phyloP scores from a whole-genome alignment of 2,329 filamentous ascomycete species.

The Drechslerella coelobrocha region DNA sequence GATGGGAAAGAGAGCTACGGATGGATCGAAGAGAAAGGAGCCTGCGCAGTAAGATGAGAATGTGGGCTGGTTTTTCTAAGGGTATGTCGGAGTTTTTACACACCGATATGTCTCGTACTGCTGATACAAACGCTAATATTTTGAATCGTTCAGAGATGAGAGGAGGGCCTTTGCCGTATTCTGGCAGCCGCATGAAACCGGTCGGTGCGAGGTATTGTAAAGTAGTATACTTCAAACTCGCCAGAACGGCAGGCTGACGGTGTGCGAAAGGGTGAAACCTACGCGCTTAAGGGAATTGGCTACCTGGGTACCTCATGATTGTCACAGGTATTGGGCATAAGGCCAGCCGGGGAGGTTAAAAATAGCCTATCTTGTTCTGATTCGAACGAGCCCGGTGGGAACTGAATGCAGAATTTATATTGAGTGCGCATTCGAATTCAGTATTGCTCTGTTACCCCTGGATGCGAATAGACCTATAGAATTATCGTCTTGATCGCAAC shows the following conservation, averaged over 20 bases:
- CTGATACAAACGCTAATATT: background rate
- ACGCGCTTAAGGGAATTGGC: conserved; percentile 39
- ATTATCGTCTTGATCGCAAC: too few species aligned
- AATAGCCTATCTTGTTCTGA: conserved; percentile 21
- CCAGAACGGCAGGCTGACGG: conserved; percentile 12
- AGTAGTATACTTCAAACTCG: conserved; percentile 22
- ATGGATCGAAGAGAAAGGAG: background rate
- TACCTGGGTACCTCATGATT: background rate
- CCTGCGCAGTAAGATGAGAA: background rate
- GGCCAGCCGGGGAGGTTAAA: conserved; percentile 15
- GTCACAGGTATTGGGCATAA: conserved; percentile 20
- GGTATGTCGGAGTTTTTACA: conserved; percentile 1
- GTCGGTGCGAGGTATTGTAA: conserved; percentile 12
- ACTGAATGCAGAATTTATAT: background rate
- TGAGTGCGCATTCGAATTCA: too few species aligned
- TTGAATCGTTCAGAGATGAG: conserved; percentile 6
- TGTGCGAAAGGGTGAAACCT: conserved; percentile 33
- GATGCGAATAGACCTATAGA: too few species aligned
- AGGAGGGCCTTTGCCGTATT: conserved; percentile 24
- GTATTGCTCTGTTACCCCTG: too few species aligned
- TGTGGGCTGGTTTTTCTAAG: background rate
- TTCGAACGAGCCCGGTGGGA: conserved; percentile 21
- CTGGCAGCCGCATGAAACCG: conserved; percentile 43
- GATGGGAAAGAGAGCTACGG: conserved; percentile 5
- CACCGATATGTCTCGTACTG: too few species aligned